Base-by-base conservation (phyloP, 352 stramenopile species). In the Phytopythium montanum region DNA sequence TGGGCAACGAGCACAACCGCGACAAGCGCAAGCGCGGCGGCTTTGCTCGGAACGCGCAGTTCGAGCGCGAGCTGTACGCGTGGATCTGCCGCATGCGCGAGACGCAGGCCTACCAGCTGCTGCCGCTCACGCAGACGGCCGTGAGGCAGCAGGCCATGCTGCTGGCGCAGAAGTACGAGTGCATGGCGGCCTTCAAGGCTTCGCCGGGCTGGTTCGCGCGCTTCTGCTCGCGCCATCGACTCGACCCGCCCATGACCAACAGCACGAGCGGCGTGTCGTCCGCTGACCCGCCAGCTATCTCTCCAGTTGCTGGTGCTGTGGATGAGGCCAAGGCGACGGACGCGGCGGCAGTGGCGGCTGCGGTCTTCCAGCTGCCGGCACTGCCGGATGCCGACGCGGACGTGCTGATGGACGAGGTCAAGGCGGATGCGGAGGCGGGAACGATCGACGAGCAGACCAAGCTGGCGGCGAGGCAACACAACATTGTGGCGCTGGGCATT, bases 61-160 rank as follows among this genome's bases (percentile, higher is more conserved):
- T 95, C 41, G 87, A 95, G 66, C 69, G 92, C 36, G 87, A 95
- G 61, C 73, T 95, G 14, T 95, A 90, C 69, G 66, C 83, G 59
- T 95, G 87, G 87, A 93, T 95, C 66, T 80, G 78, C 48, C 81
- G 77, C 56, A 91, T 94, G 76, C 83, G 85, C 25, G 81, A 92
- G 67, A 79, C 76, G 33, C 81, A 88, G 65, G 78, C 84, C 61
- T 94, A 91, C 55, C 85, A 94, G 70, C 71, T 92, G 55, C 81
- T 92, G 59, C 86, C 84, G 56, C 76, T 95, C 57, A 95, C 84
- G 56, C 83, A 92, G 64, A 93, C 85, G 5, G 81, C 82, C 4
- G 83, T 94, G 62, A 82, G 86, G 21, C 85, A 95, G 61, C 84
- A 94, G 50, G 87, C 87, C 38, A 92, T 95, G 56, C 54, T 92